Percentiles rank a stretch among this genome's conserved stretches.
Evolutionary conservation across 2,329 filamentous ascomycete genomes (phyloP).

Genomic region (Ceratocystiopsis sp.): DNA sequence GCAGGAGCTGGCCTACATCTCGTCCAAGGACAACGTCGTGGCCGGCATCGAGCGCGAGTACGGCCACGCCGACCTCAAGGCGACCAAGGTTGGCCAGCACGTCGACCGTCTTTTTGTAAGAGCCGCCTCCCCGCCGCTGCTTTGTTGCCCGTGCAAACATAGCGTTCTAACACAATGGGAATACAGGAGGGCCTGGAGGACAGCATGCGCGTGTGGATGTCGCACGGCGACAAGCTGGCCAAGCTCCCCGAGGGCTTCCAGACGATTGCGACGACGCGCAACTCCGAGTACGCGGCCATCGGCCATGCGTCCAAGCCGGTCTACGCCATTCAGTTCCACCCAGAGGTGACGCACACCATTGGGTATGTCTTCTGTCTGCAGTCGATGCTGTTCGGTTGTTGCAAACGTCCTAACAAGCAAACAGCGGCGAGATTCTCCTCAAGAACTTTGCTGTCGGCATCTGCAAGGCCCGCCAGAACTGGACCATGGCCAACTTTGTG

Average conservation of each 20-base stretch:
- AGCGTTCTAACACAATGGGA: no score
- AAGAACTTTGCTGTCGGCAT: constrained; percentile 74
- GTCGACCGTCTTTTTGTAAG: constrained; percentile 60
- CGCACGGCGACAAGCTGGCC: constrained; percentile 38
- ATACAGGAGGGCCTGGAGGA: constrained; percentile 41
- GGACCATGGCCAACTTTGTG: constrained; percentile 75
- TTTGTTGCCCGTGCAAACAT: no score
- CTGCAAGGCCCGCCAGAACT: constrained; percentile 58
- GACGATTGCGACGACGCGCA: constrained; percentile 54
- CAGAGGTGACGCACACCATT: constrained; percentile 40
- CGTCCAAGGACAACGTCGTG: constrained; percentile 37
- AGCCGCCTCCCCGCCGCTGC: no score
- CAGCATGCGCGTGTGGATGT: constrained; percentile 62
- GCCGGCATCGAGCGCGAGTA: constrained; percentile 54
- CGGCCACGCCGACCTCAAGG: constrained; percentile 49
- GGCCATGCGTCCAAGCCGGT: constrained; percentile 51
- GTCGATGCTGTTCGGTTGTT: neutral
- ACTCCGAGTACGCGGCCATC: constrained; percentile 64
- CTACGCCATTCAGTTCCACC: constrained; percentile 77
- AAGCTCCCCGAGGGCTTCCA: constrained; percentile 51
- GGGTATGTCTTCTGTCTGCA: constrained; percentile 2
- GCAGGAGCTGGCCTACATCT: constrained; percentile 8
- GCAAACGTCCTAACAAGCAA: no score
- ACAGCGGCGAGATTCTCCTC: constrained; percentile 49
- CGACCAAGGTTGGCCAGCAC: constrained; percentile 40